Evolutionary conservation across 306 rosid species (phyloP).

Genomic region (Dryas drummondii): DNA sequence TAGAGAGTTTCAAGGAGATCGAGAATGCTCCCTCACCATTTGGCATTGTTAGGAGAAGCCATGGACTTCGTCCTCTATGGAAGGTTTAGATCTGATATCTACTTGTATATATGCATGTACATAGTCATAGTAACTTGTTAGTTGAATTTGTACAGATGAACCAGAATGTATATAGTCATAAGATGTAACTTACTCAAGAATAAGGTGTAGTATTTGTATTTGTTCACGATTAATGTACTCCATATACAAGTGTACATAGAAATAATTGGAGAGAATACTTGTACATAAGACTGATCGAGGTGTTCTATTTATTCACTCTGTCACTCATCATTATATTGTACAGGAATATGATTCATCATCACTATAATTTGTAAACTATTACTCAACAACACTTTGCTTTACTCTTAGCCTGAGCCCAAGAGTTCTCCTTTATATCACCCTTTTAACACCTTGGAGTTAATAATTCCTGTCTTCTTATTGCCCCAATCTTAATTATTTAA

Average conservation of each 20-base stretch:
- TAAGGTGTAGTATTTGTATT: slow-evolving; percentile 6
- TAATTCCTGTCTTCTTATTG: no score
- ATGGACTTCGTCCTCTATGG: slow-evolving; percentile 18
- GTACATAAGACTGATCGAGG: background rate
- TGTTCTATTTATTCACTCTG: background rate
- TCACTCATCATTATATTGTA: no score
- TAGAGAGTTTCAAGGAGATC: slow-evolving; percentile 30
- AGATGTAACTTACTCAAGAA: background rate
- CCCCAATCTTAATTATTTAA: no score
- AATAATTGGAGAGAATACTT: background rate
- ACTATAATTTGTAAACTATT: no score
- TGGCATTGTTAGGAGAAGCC: slow-evolving; percentile 14
- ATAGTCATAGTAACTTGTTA: background rate
- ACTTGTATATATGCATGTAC: background rate
- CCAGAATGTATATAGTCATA: background rate
- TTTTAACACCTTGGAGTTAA: no score
- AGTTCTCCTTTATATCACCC: no score
- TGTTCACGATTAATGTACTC: background rate
- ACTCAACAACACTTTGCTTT: no score
- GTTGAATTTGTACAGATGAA: background rate
- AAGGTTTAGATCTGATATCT: slow-evolving; percentile 14
- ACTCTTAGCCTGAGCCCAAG: no score
- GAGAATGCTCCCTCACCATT: slow-evolving; percentile 8
- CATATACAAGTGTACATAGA: background rate
- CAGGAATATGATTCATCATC: no score